Percentiles rank a stretch among this genome's conserved stretches.
Evolutionary conservation across 2,329 filamentous ascomycete genomes (phyloP).

Genomic region (Emericellopsis cladophorae): DNA sequence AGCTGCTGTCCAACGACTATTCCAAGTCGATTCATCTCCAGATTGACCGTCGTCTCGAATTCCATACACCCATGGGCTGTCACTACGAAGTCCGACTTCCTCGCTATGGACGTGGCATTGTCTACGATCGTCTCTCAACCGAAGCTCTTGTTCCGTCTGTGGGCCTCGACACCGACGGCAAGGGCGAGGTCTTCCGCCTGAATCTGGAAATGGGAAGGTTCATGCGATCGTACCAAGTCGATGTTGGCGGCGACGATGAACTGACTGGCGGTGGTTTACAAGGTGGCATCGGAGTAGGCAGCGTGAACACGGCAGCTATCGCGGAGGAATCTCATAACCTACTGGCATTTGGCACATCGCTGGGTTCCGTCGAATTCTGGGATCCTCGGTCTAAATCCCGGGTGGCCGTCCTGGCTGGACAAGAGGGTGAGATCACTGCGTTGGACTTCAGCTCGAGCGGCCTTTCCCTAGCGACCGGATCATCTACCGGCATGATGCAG

Average conservation of each 20-base stretch:
- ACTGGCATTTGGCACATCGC: slow-evolving; percentile 81
- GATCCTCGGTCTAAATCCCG: slow-evolving; percentile 75
- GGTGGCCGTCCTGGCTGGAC: slow-evolving; percentile 61
- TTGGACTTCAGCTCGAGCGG: slow-evolving; percentile 78
- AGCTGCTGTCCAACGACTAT: slow-evolving; percentile 81
- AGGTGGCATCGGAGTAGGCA: slow-evolving; percentile 72
- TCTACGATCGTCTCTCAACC: slow-evolving; percentile 70
- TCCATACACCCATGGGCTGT: slow-evolving; percentile 79
- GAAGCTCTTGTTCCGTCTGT: slow-evolving; percentile 83
- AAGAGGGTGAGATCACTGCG: slow-evolving; percentile 68
- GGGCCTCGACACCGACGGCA: slow-evolving; percentile 72
- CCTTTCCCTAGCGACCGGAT: slow-evolving; percentile 73
- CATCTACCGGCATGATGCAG: slow-evolving; percentile 77
- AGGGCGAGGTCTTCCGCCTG: slow-evolving; percentile 83
- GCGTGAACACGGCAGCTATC: slow-evolving; percentile 76
- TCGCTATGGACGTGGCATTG: slow-evolving; percentile 79
- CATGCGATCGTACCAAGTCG: slow-evolving; percentile 86
- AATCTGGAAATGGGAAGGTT: slow-evolving; percentile 88
- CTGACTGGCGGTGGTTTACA: slow-evolving; percentile 64
- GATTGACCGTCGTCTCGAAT: slow-evolving; percentile 79
- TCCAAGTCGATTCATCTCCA: slow-evolving; percentile 91
- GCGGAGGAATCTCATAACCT: slow-evolving; percentile 85
- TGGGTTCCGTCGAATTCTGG: slow-evolving; percentile 97
- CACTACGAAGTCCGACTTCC: slow-evolving; percentile 86
- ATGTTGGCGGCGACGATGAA: slow-evolving; percentile 75